These are phyloP conservation scores for Zygosaccharomyces bisporus DNA, from an alignment of 805 yeast species.

Conservation along the genomic window DNA sequence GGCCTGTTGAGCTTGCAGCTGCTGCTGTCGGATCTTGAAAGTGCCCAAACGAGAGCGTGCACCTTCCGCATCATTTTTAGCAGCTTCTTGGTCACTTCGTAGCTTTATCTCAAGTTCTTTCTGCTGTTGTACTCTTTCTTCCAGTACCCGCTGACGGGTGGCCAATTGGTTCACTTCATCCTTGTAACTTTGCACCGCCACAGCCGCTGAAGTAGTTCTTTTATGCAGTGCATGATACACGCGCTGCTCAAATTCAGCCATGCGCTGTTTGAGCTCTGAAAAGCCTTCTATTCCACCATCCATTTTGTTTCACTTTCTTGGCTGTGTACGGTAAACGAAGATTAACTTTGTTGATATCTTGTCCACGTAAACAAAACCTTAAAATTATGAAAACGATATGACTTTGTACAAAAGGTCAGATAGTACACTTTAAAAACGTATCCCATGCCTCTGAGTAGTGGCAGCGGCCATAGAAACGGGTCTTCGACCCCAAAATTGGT, in stretches of 20 bases:
- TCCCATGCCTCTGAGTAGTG: not conserved
- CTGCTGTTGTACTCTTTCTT: constrained; percentile 34
- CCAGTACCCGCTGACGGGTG: constrained; percentile 33
- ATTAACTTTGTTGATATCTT: not conserved
- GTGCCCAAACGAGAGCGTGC: constrained; percentile 39
- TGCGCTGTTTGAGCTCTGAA: constrained; percentile 9
- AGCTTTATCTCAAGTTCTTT: constrained; percentile 32
- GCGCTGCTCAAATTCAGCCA: constrained; percentile 34
- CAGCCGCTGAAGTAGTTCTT: constrained; percentile 25
- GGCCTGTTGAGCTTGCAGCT: constrained; percentile 33
- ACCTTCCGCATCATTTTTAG: constrained; percentile 28
- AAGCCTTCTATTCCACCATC: constrained; percentile 14
- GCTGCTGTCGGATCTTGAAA: constrained; percentile 37
- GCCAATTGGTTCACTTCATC: constrained; percentile 12
- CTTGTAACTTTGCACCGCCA: constrained; percentile 10
- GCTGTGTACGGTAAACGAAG: not conserved
- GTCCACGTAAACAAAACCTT: not conserved
- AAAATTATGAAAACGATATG: too few species aligned
- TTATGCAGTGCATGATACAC: constrained; percentile 25
- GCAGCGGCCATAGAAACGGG: not conserved
- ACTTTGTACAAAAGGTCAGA: not conserved
- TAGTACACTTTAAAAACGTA: not conserved
- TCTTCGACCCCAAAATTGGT: not conserved
- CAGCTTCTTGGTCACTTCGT: constrained; percentile 27
- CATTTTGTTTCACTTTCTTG: not conserved